Conservation (phyloP, 2,329 filamentous ascomycete species). For the Polytolypa hystricis region DNA sequence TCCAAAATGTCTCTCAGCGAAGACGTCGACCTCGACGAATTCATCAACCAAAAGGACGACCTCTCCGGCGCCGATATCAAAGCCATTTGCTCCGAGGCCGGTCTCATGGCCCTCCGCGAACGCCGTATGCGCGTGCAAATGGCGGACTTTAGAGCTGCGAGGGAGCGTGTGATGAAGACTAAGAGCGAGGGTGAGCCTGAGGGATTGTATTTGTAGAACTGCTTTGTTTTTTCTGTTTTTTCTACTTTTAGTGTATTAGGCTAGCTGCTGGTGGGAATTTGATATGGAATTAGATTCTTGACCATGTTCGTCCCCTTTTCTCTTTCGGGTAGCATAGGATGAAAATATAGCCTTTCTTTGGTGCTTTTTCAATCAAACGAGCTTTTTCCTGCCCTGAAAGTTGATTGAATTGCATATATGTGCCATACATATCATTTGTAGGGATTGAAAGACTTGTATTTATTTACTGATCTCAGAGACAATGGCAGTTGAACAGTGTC, state of each 20-base stretch:
- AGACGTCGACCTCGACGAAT: conserved; percentile 97
- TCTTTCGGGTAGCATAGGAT: too few relatives aligned
- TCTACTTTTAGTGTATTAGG: not conserved
- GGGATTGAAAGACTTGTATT: too few relatives aligned
- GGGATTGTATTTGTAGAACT: conserved; percentile 82
- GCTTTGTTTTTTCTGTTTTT: not conserved
- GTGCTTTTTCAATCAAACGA: too few relatives aligned
- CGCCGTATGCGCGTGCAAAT: conserved; percentile 97
- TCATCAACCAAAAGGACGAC: conserved; percentile 97
- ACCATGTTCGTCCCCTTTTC: too few relatives aligned
- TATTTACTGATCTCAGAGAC: too few relatives aligned
- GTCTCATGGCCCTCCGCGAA: conserved; percentile 86
- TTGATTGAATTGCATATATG: too few relatives aligned
- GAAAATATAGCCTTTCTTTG: too few relatives aligned
- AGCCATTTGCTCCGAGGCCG: conserved; percentile 95
- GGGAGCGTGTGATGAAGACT: conserved; percentile 91
- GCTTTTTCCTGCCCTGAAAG: too few relatives aligned
- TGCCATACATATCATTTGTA: too few relatives aligned
- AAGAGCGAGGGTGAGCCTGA: conserved; percentile 98
- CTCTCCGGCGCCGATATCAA: conserved; percentile 96
- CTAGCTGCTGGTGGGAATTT: too few relatives aligned
- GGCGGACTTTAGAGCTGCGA: conserved; percentile 88
- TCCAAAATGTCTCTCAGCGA: conserved; percentile 96
- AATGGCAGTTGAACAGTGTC: too few relatives aligned
- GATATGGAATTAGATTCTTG: too few relatives aligned